These are phyloP conservation scores for Vitis hybrid DNA, from an alignment of 177 flowering plant genomes.

Conservation along the genomic window DNA sequence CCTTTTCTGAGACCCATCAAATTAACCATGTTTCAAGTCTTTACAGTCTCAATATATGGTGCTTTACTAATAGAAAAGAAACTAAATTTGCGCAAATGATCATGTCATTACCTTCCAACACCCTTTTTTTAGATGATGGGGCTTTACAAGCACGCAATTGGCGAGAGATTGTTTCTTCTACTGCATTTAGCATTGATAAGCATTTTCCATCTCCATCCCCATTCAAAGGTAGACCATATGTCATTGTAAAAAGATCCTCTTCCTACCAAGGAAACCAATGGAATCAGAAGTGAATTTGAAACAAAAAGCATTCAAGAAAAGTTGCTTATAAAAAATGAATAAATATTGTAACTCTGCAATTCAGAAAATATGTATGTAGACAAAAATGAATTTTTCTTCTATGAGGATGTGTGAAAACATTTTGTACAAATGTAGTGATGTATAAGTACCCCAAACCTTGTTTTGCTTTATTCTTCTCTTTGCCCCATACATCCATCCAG, in stretches of 20 bases:
- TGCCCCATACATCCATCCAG: too few species aligned
- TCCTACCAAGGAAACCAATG: conserved; percentile 46
- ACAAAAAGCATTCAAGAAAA: background rate
- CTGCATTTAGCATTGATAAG: conserved; percentile 78
- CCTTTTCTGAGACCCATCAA: too few species aligned
- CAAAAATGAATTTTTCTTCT: background rate
- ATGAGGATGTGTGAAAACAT: too few species aligned
- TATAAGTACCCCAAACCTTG: too few species aligned
- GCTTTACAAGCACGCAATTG: conserved; percentile 90
- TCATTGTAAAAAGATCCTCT: conserved; percentile 87
- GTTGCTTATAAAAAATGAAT: background rate
- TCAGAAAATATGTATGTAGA: background rate
- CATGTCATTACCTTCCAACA: conserved; percentile 52
- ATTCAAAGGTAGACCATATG: conserved; percentile 81
- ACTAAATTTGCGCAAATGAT: background rate
- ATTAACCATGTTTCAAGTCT: too few species aligned
- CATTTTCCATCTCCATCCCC: conserved; percentile 89
- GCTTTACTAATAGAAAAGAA: background rate
- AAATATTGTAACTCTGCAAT: background rate
- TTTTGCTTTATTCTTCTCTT: too few species aligned
- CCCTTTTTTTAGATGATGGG: conserved; percentile 57
- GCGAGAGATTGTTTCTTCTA: conserved; percentile 88
- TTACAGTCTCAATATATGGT: too few species aligned
- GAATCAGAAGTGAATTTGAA: background rate
- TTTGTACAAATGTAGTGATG: too few species aligned